phyloP scores from a whole-genome alignment of 179 eudicot species.

The Spinacia oleracea region DNA sequence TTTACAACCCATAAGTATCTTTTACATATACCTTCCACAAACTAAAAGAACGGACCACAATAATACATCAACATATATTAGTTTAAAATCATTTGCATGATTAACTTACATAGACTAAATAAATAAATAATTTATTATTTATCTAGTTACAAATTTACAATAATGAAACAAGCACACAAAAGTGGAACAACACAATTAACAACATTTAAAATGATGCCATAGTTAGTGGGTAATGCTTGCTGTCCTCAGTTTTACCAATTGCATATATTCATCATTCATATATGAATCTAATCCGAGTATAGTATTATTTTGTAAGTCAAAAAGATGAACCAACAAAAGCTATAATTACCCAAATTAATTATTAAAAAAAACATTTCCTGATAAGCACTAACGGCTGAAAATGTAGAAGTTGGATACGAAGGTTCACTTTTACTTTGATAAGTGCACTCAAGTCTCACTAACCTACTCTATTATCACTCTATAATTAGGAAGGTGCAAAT shows the following conservation, averaged over 20 bases:
- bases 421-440: slow-evolving; percentile 17
- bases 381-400: slow-evolving; percentile 13
- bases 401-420: slow-evolving; percentile 1
- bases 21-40: too few species aligned
- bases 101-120: too few species aligned
- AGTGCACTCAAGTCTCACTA: slow-evolving; percentile 11
- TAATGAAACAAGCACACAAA: neutral
- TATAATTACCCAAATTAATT: neutral
- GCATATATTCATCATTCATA: neutral
- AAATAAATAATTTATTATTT: too few species aligned
- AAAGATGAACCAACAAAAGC: slow-evolving; percentile 3
- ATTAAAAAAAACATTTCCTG: slow-evolving; percentile 15
- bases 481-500: neutral
- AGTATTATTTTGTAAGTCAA: neutral
- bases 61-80: neutral
- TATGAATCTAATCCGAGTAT: too few species aligned
- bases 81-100: too few species aligned
- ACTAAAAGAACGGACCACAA: too few species aligned
- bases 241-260: neutral
- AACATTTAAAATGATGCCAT: neutral
- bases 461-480: neutral
- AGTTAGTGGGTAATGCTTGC: slow-evolving; percentile 2
- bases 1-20: too few species aligned
- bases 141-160: too few species aligned
- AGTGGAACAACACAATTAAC: neutral